A percentile compares a stretch with the other conserved stretches of the same genome.
phyloP scores from a whole-genome alignment of 2,329 filamentous ascomycete species.

The Claviceps capensis region DNA sequence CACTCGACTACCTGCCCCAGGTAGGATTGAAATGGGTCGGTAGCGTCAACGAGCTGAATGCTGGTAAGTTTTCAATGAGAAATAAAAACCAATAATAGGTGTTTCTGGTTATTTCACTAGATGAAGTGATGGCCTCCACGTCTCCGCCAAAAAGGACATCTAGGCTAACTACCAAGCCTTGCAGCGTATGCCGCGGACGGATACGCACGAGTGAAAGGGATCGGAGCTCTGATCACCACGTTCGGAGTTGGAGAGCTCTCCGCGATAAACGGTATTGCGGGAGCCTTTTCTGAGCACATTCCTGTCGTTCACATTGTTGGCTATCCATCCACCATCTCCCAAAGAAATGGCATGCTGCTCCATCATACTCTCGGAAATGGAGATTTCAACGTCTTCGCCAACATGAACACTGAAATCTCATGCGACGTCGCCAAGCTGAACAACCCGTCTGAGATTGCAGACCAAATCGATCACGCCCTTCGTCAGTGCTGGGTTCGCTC shows the following conservation, averaged over 20 bases:
- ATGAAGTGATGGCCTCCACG: background rate
- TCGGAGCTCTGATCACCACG: slow-evolving; percentile 58
- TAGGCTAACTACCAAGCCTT: slow-evolving; percentile 9
- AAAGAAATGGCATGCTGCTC: slow-evolving; percentile 33
- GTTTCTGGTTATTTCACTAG: background rate
- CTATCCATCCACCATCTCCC: slow-evolving; percentile 33
- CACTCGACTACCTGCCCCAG: slow-evolving; percentile 51
- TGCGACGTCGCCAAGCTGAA: slow-evolving; percentile 58
- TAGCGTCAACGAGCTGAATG: slow-evolving; percentile 62
- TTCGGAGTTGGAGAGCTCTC: slow-evolving; percentile 67
- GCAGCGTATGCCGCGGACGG: slow-evolving; percentile 67
- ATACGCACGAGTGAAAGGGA: slow-evolving; percentile 59
- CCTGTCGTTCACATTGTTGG: slow-evolving; percentile 57
- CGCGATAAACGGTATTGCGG: slow-evolving; percentile 59
- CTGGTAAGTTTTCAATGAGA: slow-evolving; percentile 30
- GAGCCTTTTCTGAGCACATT: slow-evolving; percentile 60
- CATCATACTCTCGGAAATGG: slow-evolving; percentile 65
- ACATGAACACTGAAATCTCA: slow-evolving; percentile 63
- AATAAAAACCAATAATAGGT: too few species aligned
- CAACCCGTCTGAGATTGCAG: slow-evolving; percentile 54
- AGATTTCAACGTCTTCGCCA: slow-evolving; percentile 69
- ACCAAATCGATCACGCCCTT: slow-evolving; percentile 65
- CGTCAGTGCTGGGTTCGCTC: slow-evolving; percentile 60
- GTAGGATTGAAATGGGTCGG: slow-evolving; percentile 50
- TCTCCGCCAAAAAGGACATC: background rate